Conservation (phyloP, 2,329 filamentous ascomycete genomes). For the Pseudogymnoascus sp. region DNA sequence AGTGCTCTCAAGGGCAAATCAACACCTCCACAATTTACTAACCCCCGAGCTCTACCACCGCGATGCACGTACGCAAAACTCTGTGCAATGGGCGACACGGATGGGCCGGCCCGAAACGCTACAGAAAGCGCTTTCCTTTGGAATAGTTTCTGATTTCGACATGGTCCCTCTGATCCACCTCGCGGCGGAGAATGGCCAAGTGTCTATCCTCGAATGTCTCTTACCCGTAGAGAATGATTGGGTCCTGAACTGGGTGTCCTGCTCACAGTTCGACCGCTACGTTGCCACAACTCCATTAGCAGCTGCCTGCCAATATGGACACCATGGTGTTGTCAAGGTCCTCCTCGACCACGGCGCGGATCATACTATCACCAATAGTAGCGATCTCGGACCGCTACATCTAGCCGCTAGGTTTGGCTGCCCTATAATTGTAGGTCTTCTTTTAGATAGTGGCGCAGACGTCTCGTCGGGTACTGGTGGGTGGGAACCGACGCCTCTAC, state of each 20-base stretch:
- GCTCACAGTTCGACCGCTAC: neutral
- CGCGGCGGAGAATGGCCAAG: neutral
- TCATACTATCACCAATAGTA: neutral
- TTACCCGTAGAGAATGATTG: neutral
- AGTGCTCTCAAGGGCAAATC: neutral
- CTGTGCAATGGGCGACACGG: neutral
- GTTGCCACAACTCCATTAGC: neutral
- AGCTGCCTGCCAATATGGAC: neutral
- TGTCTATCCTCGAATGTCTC: neutral
- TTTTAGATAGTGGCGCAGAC: neutral
- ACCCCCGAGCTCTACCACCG: neutral
- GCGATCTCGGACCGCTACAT: neutral
- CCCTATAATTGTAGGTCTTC: neutral
- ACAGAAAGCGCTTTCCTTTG: neutral
- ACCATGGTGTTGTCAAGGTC: neutral
- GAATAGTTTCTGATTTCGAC: neutral
- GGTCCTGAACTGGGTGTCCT: neutral
- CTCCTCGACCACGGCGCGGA: neutral
- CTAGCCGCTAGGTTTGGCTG: neutral
- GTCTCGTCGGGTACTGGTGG: neutral
- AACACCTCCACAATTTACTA: neutral
- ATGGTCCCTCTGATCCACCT: neutral
- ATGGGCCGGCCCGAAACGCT: neutral
- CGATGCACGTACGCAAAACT: neutral
- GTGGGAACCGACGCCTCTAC: neutral